Conservation (phyloP, 768 basidiomycete species). For the Rhizopogon salebrosus region DNA sequence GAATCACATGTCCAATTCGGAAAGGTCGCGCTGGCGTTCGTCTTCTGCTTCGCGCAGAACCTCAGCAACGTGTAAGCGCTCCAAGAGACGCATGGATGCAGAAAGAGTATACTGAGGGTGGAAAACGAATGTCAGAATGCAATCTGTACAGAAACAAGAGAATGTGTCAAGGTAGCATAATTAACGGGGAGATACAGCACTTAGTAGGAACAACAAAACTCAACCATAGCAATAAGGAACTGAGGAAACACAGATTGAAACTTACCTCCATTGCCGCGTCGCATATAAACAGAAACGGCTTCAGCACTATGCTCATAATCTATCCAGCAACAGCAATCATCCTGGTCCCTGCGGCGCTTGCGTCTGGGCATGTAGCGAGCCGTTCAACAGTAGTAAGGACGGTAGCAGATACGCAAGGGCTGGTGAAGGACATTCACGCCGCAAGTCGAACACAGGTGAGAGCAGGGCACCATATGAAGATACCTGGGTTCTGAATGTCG, state of each 20-base stretch:
- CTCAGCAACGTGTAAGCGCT: conserved; percentile 67
- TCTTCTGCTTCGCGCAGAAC: conserved; percentile 63
- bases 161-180: not conserved
- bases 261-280: conserved; percentile 69
- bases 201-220: conserved; percentile 5
- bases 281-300: conserved; percentile 66
- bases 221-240: not conserved
- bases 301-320: conserved; percentile 57
- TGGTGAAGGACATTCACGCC: conserved; percentile 51
- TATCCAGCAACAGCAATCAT: conserved; percentile 71
- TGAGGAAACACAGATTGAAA: conserved; percentile 6
- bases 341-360: conserved; percentile 52
- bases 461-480: conserved; percentile 1
- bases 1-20: conserved; percentile 18
- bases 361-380: conserved; percentile 55
- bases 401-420: conserved; percentile 44
- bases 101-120: conserved; percentile 61
- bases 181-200: too few species aligned
- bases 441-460: not conserved
- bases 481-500: conserved; percentile 13
- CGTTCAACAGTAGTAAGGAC: conserved; percentile 44
- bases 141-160: not conserved
- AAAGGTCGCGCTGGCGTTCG: conserved; percentile 35
- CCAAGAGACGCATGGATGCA: conserved; percentile 67
- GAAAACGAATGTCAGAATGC: not conserved